These are phyloP conservation scores for Immersiporthe knoxdaviesiana DNA, from an alignment of 2,329 filamentous ascomycete genomes.

Conservation along the genomic window DNA sequence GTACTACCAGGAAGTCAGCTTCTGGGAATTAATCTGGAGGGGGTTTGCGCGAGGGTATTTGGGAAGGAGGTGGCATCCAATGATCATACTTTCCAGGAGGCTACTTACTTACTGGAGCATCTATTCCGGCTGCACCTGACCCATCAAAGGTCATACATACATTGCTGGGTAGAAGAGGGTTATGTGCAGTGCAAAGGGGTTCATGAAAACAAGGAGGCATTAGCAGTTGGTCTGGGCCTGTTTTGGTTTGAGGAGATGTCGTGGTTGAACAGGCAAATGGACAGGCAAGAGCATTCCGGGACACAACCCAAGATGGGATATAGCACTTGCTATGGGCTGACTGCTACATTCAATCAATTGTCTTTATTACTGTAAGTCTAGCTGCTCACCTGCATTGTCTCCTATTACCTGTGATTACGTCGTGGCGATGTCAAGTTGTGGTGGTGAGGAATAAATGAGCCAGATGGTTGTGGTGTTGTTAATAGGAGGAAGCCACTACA, in stretches of 20 bases:
- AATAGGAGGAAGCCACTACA: too few relatives aligned
- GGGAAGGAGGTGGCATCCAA: background rate
- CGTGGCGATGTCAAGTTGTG: background rate
- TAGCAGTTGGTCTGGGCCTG: background rate
- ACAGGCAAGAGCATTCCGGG: conserved; percentile 3
- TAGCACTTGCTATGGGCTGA: background rate
- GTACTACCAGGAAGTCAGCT: background rate
- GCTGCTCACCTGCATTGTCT: background rate
- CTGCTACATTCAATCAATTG: too few relatives aligned
- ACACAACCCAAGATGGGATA: background rate
- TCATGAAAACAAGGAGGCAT: background rate
- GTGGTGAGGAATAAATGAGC: background rate
- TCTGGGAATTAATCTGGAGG: too few relatives aligned
- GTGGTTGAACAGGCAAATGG: background rate
- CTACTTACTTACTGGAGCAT: too few relatives aligned
- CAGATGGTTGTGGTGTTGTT: background rate
- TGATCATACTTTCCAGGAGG: too few relatives aligned
- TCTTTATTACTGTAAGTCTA: background rate
- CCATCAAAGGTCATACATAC: background rate
- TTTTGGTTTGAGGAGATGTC: background rate
- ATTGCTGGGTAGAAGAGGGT: background rate
- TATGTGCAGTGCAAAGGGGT: background rate
- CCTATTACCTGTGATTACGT: background rate
- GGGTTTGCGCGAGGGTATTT: background rate
- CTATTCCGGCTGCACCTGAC: background rate